Evolutionary conservation across 1,139 yeast genomes (phyloP), one percentile per base, ranked within the genome.

Genomic region (Protomyces gravidus): DNA sequence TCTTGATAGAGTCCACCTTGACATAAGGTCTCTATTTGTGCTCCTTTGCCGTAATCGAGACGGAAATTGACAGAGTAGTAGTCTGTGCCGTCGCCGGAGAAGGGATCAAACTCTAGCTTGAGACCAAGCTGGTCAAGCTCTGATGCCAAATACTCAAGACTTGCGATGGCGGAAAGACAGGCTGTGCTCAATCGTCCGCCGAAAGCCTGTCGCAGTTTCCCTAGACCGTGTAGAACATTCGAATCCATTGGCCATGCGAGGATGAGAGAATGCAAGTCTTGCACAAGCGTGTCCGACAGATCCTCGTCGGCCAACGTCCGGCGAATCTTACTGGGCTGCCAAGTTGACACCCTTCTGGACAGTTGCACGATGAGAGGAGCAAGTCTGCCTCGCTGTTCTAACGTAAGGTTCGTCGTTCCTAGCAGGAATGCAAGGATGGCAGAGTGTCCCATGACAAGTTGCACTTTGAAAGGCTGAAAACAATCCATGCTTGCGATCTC

Each of bases 1-100:
- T 83, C 13, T 84, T 84, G 7, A 90, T 88, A 66, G 86, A 90
- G 5, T 72, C 72, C 57, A 78, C 79, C 0, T 95, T 80, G 79
- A 3, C 81, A 69, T 26, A 86, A 78, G 59, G 87, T 95, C 63
- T 92, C 97, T 13, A 85, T 70, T 63, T 36, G 42, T 5, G 85
- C 70, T 64, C 68, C 32, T 63, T 78, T 73, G 53, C 75, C 76
- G 28, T 78, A 72, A 11, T 80, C 75, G 39, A 87, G 69, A 70
- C 42, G 17, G 23, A 36, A 36, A 36, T 36, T 36, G 21, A 36
- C 9, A 5, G 19, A 15, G 19, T 36, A 17, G 19, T 36, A 36
- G 7, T n/a, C 21, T 5, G 42, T 36, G 42, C 42, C 42, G 17
- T 36, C 19, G 19, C 42, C 42, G 11, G 23, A 6, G 17, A 36